These are phyloP conservation scores for Hordeum pubiflorum DNA, from an alignment of 202 grass and related monocot genomes.

Conservation along the genomic window DNA sequence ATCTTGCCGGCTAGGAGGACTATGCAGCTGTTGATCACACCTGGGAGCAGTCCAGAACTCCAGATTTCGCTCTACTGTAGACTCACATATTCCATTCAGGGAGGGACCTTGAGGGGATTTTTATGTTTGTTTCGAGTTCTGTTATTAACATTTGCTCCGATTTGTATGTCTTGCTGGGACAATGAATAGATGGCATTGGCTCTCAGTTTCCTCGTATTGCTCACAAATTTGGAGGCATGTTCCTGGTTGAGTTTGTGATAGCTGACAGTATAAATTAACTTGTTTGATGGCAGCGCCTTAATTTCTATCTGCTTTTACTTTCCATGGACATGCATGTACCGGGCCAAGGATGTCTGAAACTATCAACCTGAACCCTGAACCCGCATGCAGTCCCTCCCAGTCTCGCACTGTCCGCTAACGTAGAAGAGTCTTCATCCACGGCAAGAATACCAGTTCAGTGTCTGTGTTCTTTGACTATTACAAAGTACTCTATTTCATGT, in stretches of 20 bases:
- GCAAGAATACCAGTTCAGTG: no score
- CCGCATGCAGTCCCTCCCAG: no score
- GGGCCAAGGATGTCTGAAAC: no score
- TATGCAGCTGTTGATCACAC: not conserved
- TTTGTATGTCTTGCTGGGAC: constrained; percentile 29
- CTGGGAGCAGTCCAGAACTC: not conserved
- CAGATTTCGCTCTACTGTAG: not conserved
- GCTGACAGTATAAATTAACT: not conserved
- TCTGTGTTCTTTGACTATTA: no score
- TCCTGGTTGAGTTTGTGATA: not conserved
- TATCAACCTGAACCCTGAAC: no score
- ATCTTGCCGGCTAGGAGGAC: constrained; percentile 50
- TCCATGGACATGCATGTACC: no score
- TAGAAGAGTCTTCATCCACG: no score
- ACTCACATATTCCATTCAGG: not conserved
- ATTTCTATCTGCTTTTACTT: no score
- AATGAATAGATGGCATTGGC: not conserved
- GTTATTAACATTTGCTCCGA: not conserved
- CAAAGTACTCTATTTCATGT: no score
- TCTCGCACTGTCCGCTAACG: no score
- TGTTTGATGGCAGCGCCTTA: not conserved
- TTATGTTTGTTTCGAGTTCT: not conserved
- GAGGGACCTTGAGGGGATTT: not conserved
- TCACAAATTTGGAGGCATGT: not conserved
- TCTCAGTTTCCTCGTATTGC: not conserved